Evolutionary conservation across 768 basidiomycete species (phyloP).

Genomic region (Leucocoprinus leucothites): DNA sequence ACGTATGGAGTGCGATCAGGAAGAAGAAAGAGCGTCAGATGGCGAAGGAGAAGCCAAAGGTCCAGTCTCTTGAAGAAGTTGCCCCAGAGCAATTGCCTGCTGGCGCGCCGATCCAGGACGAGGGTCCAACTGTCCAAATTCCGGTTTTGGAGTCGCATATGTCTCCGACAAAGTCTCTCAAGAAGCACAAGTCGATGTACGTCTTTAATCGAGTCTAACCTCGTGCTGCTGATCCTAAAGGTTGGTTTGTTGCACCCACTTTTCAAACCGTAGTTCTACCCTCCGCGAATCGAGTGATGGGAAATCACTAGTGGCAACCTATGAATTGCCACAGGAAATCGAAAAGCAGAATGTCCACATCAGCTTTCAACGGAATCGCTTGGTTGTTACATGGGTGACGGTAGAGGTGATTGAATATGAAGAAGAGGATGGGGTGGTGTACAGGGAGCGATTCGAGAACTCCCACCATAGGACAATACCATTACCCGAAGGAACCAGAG

Average conservation of each 20-base stretch:
- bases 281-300: constrained; percentile 73
- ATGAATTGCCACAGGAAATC: constrained; percentile 65
- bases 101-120: constrained; percentile 13
- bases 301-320: constrained; percentile 64
- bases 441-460: constrained; percentile 62
- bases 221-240: not conserved
- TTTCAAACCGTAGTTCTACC: constrained; percentile 44
- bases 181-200: constrained; percentile 66
- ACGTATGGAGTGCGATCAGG: constrained; percentile 65
- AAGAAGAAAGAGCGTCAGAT: constrained; percentile 64
- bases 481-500: constrained; percentile 71
- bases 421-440: constrained; percentile 55
- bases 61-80: constrained; percentile 59
- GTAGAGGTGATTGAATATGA: constrained; percentile 58
- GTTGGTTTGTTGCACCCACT: constrained; percentile 13
- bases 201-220: constrained; percentile 17
- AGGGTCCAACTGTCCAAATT: constrained; percentile 33
- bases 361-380: constrained; percentile 59
- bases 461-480: constrained; percentile 67
- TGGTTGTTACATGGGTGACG: constrained; percentile 67
- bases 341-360: constrained; percentile 75
- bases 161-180: constrained; percentile 40
- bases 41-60: constrained; percentile 66
- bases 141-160: constrained; percentile 36
- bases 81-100: constrained; percentile 31